Evolutionary conservation across 2,329 filamentous ascomycete species (phyloP).

Genomic region (Penicillium concentricum): DNA sequence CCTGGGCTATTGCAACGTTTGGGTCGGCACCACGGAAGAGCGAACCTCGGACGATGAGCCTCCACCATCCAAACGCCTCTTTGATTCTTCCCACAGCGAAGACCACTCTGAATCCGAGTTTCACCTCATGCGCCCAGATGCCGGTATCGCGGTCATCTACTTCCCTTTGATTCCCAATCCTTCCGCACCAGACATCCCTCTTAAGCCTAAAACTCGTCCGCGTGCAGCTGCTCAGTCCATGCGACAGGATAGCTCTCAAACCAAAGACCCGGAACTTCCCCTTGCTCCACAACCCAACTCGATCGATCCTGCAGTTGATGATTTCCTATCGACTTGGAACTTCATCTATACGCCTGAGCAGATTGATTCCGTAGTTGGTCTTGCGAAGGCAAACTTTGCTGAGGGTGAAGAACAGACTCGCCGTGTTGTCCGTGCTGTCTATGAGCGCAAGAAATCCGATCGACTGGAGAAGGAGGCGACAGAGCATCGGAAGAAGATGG

Average conservation of each 20-base stretch:
- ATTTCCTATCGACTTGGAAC: conserved; percentile 96
- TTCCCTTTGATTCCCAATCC: conserved; percentile 84
- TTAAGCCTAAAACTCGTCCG: conserved; percentile 23
- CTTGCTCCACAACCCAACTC: conserved; percentile 55
- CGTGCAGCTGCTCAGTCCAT: conserved; percentile 23
- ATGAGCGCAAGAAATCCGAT: conserved; percentile 79
- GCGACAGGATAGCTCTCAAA: conserved; percentile 17
- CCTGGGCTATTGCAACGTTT: conserved; percentile 88
- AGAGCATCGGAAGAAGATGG: conserved; percentile 26
- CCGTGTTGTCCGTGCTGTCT: conserved; percentile 79
- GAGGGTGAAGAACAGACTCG: conserved; percentile 78
- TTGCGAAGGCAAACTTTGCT: conserved; percentile 82
- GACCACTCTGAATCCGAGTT: conserved; percentile 63
- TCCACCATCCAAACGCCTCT: conserved; percentile 52
- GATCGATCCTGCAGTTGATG: conserved; percentile 77
- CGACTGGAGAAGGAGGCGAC: conserved; percentile 32
- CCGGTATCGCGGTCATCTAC: conserved; percentile 86
- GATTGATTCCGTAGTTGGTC: conserved; percentile 76
- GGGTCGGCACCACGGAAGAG: conserved; percentile 84
- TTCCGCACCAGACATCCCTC: conserved; percentile 31
- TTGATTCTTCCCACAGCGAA: conserved; percentile 46
- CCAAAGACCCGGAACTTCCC: conserved; percentile 21
- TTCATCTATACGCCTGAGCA: conserved; percentile 93
- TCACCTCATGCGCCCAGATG: conserved; percentile 70
- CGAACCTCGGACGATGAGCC: conserved; percentile 57